phyloP scores from a whole-genome alignment of 306 rosid genomes.

The Quercus suber region DNA sequence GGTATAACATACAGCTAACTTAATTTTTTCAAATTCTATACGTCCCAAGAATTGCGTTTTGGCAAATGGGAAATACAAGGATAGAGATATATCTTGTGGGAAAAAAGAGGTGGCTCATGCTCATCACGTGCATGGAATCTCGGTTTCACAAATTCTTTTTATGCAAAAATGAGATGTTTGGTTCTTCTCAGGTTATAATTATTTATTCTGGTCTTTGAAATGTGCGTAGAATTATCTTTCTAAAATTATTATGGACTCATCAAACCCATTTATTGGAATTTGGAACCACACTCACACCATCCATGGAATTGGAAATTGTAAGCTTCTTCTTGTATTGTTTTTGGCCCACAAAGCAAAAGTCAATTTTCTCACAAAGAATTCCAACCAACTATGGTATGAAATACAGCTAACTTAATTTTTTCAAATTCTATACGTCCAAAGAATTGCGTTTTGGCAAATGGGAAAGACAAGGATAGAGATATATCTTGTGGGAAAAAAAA shows the following conservation, averaged over 20 bases:
- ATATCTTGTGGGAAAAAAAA: slow-evolving; percentile 13
- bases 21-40: not conserved
- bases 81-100: not conserved
- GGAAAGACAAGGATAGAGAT: not conserved
- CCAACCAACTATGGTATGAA: not conserved
- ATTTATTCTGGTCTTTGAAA: not conserved
- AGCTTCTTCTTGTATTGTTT: slow-evolving; percentile 26
- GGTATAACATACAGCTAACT: slow-evolving; percentile 6
- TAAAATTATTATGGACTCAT: not conserved
- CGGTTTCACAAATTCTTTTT: slow-evolving; percentile 27
- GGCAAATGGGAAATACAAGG: slow-evolving; percentile 1
- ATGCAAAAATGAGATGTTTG: not conserved
- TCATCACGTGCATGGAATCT: slow-evolving; percentile 40
- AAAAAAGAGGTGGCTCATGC: slow-evolving; percentile 19
- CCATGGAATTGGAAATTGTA: not conserved
- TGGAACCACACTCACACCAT: slow-evolving; percentile 21
- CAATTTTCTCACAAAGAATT: not conserved
- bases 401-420: slow-evolving; percentile 4
- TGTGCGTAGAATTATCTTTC: not conserved
- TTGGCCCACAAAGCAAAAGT: slow-evolving; percentile 8
- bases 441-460: slow-evolving; percentile 7
- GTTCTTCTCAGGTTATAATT: not conserved
- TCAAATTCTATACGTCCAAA: not conserved
- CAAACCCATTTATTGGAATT: slow-evolving; percentile 26
- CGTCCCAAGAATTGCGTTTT: not conserved